phyloP scores from a whole-genome alignment of 1,139 yeast species.

The Saccharomyces hybrid region DNA sequence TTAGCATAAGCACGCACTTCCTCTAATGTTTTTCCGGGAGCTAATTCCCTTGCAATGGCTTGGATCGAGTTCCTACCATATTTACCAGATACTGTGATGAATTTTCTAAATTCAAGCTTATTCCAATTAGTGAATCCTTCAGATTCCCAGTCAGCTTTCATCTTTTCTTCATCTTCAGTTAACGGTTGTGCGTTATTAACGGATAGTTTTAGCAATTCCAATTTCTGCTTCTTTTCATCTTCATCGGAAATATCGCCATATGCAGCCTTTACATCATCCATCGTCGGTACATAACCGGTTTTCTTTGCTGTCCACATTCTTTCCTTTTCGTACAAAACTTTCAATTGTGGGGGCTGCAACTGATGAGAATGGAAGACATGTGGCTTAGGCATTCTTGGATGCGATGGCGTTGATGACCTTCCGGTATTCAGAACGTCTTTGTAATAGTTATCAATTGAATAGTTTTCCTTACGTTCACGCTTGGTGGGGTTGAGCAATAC shows the following conservation, averaged over 20 bases:
- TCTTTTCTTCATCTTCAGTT: conserved; percentile 57
- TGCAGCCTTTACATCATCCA: conserved; percentile 36
- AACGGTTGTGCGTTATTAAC: conserved; percentile 57
- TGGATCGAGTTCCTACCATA: conserved; percentile 61
- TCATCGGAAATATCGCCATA: conserved; percentile 34
- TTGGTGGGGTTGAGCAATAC: conserved; percentile 68
- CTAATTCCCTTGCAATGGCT: conserved; percentile 57
- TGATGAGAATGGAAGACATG: conserved; percentile 65
- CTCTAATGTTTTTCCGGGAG: conserved; percentile 49
- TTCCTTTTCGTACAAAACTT: conserved; percentile 59
- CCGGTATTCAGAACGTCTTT: conserved; percentile 69
- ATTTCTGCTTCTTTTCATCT: conserved; percentile 39
- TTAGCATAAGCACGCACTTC: conserved; percentile 60
- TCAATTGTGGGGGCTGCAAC: conserved; percentile 54
- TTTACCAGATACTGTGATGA: conserved; percentile 52
- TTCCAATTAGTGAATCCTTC: conserved; percentile 65
- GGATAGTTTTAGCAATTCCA: conserved; percentile 51
- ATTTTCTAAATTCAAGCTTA: conserved; percentile 63
- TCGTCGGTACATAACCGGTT: conserved; percentile 28
- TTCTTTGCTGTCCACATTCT: conserved; percentile 38
- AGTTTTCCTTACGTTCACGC: conserved; percentile 72
- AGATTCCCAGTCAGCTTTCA: conserved; percentile 46
- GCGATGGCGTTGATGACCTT: conserved; percentile 49
- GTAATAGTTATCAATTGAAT: conserved; percentile 71
- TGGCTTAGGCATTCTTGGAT: conserved; percentile 56